phyloP scores from a whole-genome alignment of 2,329 filamentous ascomycete genomes.

The Pezicula carpinea region DNA sequence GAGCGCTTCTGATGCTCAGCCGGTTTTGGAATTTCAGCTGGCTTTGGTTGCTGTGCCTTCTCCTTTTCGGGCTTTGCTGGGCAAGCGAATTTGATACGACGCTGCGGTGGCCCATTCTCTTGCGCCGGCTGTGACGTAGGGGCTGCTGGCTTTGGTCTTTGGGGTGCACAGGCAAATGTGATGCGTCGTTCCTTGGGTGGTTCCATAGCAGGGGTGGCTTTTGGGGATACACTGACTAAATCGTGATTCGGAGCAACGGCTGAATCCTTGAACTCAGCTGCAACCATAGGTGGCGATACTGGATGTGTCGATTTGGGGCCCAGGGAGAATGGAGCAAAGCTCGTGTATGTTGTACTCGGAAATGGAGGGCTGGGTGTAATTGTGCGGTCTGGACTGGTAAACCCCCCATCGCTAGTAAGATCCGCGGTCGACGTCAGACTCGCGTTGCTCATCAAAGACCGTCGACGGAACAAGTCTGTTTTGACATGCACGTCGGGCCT shows the following conservation, averaged over 20 bases:
- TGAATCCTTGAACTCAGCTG: conserved; percentile 7
- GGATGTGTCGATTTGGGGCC: conserved; percentile 13
- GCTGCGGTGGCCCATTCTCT: conserved; percentile 42
- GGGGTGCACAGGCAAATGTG: conserved; percentile 69
- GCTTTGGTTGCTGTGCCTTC: conserved; percentile 20
- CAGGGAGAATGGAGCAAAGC: conserved; percentile 26
- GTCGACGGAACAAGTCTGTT: conserved; percentile 32
- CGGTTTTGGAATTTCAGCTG: conserved; percentile 9
- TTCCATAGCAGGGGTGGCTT: conserved; percentile 53
- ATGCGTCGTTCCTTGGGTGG: conserved; percentile 79
- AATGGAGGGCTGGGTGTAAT: conserved; percentile 86
- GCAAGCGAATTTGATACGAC: conserved; percentile 72
- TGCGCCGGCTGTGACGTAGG: conserved; percentile 13
- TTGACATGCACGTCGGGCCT: conserved; percentile 33
- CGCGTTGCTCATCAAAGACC: conserved; percentile 70
- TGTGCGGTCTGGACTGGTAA: conserved; percentile 84
- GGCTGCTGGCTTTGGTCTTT: conserved; percentile 35
- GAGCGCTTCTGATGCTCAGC: conserved; percentile 12
- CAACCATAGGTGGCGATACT: conserved; percentile 7
- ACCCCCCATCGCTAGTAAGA: conserved; percentile 87
- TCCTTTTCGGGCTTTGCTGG: conserved; percentile 46
- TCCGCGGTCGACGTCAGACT: conserved; percentile 83
- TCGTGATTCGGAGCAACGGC: conserved; percentile 7
- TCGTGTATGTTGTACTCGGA: conserved; percentile 48
- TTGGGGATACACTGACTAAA: conserved; percentile 26